A percentile compares a stretch with the other conserved stretches of the same genome.
Evolutionary conservation across 176 grass and related monocot genomes (phyloP).

Genomic region (Juncus effusus): DNA sequence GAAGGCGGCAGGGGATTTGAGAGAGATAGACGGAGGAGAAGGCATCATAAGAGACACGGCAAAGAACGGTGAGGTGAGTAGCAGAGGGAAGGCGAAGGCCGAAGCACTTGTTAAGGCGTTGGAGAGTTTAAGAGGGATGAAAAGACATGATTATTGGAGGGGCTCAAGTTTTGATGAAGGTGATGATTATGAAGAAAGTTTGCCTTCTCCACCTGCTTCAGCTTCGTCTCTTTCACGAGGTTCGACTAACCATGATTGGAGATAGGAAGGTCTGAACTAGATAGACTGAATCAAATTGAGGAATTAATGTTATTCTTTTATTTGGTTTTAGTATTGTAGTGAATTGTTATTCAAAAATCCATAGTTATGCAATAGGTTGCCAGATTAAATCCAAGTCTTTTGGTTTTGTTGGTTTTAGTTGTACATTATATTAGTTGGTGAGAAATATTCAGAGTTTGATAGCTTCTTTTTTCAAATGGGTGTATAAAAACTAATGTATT

Average conservation of each 20-base stretch:
- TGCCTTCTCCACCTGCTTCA: background rate
- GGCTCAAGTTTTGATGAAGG: background rate
- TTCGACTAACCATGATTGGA: background rate
- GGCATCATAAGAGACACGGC: constrained; percentile 49
- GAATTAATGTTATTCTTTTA: background rate
- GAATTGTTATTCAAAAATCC: background rate
- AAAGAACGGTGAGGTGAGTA: constrained; percentile 31
- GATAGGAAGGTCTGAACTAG: background rate
- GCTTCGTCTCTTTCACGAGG: constrained; percentile 4
- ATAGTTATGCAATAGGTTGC: background rate
- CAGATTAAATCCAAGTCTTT: background rate
- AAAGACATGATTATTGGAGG: constrained; percentile 16
- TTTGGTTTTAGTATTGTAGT: constrained; percentile 9
- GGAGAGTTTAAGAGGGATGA: constrained; percentile 24
- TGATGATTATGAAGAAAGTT: background rate
- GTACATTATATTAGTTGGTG: background rate
- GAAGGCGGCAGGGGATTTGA: constrained; percentile 36
- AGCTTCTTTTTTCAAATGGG: no score
- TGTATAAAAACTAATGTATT: no score
- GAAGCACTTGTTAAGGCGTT: constrained; percentile 53
- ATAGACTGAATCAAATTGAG: background rate
- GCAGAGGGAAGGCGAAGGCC: constrained; percentile 71
- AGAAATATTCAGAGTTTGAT: background rate
- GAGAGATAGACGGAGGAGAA: constrained; percentile 47
- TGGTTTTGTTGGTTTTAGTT: background rate